phyloP scores from a whole-genome alignment of 192 early-diverging fungal genomes.

The Kappamyces sp. region DNA sequence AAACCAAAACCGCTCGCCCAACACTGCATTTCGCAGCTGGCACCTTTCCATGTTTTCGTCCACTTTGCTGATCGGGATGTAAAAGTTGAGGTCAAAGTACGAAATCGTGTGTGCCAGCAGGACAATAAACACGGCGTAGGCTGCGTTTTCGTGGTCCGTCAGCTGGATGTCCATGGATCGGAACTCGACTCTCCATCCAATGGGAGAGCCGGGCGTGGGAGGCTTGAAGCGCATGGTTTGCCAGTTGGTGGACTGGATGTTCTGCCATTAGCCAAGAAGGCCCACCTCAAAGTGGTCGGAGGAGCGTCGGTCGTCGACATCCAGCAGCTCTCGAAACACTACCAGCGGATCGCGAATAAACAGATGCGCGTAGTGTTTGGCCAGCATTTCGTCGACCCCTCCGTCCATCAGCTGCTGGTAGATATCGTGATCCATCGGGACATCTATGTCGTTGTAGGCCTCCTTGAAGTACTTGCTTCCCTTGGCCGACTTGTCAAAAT shows the following conservation, averaged over 20 bases:
- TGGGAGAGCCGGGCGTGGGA: constrained; percentile 76
- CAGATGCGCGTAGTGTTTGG: constrained; percentile 87
- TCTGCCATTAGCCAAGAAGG: constrained; percentile 31
- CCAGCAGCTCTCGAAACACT: constrained; percentile 82
- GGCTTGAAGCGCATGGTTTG: constrained; percentile 99
- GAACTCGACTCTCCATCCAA: constrained; percentile 99
- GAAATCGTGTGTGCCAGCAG: constrained; percentile 83
- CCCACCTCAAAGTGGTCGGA: constrained; percentile 92
- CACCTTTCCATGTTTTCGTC: constrained; percentile 92
- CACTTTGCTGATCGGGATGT: constrained; percentile 92
- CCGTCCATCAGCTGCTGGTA: constrained; percentile 63
- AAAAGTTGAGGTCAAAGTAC: constrained; percentile 86
- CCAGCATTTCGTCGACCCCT: constrained; percentile 81
- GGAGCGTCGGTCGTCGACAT: constrained; percentile 74
- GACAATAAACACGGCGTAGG: constrained; percentile 89
- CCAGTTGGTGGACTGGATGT: constrained; percentile 99
- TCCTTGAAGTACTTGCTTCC: constrained; percentile 64
- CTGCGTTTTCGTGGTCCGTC: constrained; percentile 95
- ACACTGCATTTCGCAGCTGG: constrained; percentile 75
- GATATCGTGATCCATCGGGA: constrained; percentile 76
- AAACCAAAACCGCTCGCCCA: constrained; percentile 83
- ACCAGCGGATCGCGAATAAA: constrained; percentile 98
- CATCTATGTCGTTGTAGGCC: constrained; percentile 88
- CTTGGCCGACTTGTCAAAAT: constrained; percentile 25
- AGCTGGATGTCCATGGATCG: constrained; percentile 93